Conservation (phyloP, 345 rosid species). For the Nephelium lappaceum region DNA sequence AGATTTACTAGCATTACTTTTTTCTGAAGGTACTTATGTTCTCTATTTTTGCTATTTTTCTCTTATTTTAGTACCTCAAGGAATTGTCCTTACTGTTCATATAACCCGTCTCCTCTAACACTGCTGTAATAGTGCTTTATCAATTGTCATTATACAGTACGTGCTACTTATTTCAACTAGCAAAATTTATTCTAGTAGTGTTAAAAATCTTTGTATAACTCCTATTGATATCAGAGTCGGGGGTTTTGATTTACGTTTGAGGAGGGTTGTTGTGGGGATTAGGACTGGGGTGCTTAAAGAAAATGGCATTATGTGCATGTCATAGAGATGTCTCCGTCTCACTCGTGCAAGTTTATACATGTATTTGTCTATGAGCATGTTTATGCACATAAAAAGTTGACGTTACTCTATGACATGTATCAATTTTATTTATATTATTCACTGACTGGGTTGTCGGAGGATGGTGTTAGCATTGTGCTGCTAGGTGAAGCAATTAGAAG, state of each 20-base stretch:
- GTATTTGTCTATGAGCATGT: not conserved
- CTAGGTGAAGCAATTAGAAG: not conserved
- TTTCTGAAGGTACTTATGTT: conserved; percentile 64
- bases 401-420: not conserved
- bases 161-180: not conserved
- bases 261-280: not conserved
- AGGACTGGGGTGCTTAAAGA: not conserved
- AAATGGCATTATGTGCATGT: not conserved
- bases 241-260: not conserved
- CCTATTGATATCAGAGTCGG: not conserved
- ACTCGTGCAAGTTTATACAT: not conserved
- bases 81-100: not conserved
- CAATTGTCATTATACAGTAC: not conserved
- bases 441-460: not conserved
- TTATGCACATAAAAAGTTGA: not conserved
- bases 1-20: conserved; percentile 69
- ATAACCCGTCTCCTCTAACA: not conserved
- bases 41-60: not conserved
- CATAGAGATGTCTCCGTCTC: not conserved
- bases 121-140: conserved; percentile 7
- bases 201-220: not conserved
- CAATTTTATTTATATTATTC: not conserved
- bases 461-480: not conserved
- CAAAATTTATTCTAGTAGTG: not conserved
- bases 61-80: conserved; percentile 1